Base-by-base conservation (phyloP, 352 stramenopile genomes). In the Phytopythium montanum region DNA sequence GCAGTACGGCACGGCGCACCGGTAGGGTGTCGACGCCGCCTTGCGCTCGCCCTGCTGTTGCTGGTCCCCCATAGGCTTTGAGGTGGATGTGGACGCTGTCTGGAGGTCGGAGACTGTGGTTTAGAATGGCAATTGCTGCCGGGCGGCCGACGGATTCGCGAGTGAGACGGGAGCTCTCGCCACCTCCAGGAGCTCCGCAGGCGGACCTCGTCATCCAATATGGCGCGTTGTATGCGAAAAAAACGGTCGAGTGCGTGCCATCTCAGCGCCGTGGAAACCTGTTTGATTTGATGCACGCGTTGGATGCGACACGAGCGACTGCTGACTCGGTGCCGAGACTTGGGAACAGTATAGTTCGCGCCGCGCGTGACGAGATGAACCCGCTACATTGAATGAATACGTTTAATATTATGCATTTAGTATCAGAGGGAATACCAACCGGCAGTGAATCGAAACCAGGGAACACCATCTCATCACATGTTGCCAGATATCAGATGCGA, bases 1-100 rank as follows among this genome's bases (percentile, higher is more conserved):
- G 58, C 68, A 75, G 61, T 72, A 75, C 26, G 68, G 68, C 41
- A 75, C 68, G 21, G 68, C 68, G 52, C 68, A 75, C 48, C 52
- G 68, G 48, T 72, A 72, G n/a, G n/a, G n/a, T 26, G 63, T 45
- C 19, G 62, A 34, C 13, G 2, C 41, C 18, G n/a, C 9, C 50
- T 14, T 44, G 16, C 31, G 31, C 31, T 36, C 31, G 31, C 31
- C 9, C 3, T 21, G 28, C 28, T 25, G 28, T 1, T 21, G 28
- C 28, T 25, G 28, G 21, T 50, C 21, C 10, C 44, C 44, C 44
- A 50, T 50, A 13, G 9, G 7, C 36, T 41, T 3, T 41, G n/a
- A n/a, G n/a, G n/a, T 14, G 36, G 36, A 3, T 19, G 10, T 14
- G 10, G 36, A 36, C 31, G 31, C 31, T 36, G 31, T 36, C 7